Evolutionary conservation across 208 protist genomes (phyloP), one percentile per base, ranked within the genome.

Genomic region (Polymyxa betae): DNA sequence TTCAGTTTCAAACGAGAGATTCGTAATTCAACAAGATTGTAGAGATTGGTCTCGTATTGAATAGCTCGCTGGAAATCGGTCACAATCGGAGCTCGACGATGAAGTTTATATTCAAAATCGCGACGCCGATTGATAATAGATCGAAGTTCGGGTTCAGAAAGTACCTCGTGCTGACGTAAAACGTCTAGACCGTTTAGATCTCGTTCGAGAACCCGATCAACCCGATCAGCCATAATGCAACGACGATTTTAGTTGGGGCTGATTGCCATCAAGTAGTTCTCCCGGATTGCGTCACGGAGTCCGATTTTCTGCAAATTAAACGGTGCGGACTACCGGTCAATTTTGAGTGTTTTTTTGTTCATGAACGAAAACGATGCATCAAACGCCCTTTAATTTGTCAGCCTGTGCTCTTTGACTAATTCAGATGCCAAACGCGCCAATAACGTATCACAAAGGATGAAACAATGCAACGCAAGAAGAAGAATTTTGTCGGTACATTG

Each of bases 121-220:
- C 72, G 72, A 35, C 72, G 72, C 16, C 72, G n/a, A 43, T 5
- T 35, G n/a, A 82, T 43, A 43, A 82, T 82, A 38, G 72, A 5
- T 5, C 72, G 72, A 40, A 40, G n/a, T 43, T 82, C 72, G 5
- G 35, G 12, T 45, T 5, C 5, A 40, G 72, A 82, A 43, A 82
- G 5, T 20, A 82, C 16, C 5, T 5, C 5, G 16, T 38, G 72
- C 10, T n/a, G 72, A 20, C 35, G 72, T 5, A 82, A 35, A 82
- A 38, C n/a, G n/a, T 82, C 72, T 5, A 82, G 16, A 20, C 16
- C 5, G 16, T 5, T 20, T 35, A 82, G 72, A n/a, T 82, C 72
- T 40, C n/a, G n/a, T 82, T 82, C 72, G 16, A 82, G 72, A n/a
- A 82, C n/a, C 5, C 72, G 72, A 5, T 82, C 72, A 5, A 82